A percentile compares a stretch with the other conserved stretches of the same genome.
These are phyloP conservation scores for Candida succiphila DNA, from an alignment of 805 yeast species.

Conservation along the genomic window DNA sequence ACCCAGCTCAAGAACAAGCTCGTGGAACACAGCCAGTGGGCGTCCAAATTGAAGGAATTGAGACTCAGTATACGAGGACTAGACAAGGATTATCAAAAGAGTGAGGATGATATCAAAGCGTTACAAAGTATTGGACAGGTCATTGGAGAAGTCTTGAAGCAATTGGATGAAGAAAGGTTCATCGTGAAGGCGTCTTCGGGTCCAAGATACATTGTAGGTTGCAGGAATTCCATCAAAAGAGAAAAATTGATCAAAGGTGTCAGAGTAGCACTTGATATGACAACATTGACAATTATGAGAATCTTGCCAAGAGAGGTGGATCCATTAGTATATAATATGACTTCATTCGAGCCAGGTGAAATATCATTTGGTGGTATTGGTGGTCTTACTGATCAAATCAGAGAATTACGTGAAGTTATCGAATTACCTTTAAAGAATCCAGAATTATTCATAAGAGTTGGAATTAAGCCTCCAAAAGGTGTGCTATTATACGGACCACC, in stretches of 20 bases:
- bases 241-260: constrained; percentile 84
- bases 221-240: constrained; percentile 85
- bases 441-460: constrained; percentile 89
- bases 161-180: constrained; percentile 86
- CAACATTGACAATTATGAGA: constrained; percentile 95
- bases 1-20: constrained; percentile 74
- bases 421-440: constrained; percentile 96
- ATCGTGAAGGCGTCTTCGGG: constrained; percentile 96
- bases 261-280: constrained; percentile 94
- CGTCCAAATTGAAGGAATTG: constrained; percentile 76
- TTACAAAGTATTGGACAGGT: constrained; percentile 95
- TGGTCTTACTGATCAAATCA: constrained; percentile 90
- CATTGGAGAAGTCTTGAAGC: constrained; percentile 94
- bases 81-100: constrained; percentile 78
- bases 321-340: constrained; percentile 96
- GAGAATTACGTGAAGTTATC: constrained; percentile 95
- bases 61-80: constrained; percentile 75
- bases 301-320: constrained; percentile 96
- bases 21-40: constrained; percentile 91
- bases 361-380: constrained; percentile 92
- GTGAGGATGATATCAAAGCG: constrained; percentile 96
- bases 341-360: constrained; percentile 96
- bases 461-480: constrained; percentile 98
- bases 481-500: constrained; percentile 96
- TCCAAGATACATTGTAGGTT: constrained; percentile 95